Percentiles rank a stretch among this genome's conserved stretches.
These are phyloP conservation scores for Ceratocystis cacaofunesta DNA, from an alignment of 2,329 filamentous ascomycete species.

Conservation along the genomic window DNA sequence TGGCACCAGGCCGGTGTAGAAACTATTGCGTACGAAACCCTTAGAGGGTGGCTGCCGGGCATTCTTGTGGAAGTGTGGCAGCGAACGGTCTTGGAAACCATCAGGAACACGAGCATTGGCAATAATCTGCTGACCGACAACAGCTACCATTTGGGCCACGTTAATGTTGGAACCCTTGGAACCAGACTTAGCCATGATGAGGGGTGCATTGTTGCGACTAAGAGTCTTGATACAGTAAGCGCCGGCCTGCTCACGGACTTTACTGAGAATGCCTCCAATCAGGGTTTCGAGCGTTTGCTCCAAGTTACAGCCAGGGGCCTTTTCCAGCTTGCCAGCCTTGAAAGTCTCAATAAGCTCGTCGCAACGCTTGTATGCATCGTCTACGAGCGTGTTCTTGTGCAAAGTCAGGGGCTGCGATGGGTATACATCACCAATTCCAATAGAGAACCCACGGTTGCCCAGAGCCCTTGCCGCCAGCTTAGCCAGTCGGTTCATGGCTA, in stretches of 20 bases:
- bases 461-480: conserved; percentile 81
- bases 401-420: conserved; percentile 56
- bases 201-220: conserved; percentile 78
- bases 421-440: conserved; percentile 89
- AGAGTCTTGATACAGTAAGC: conserved; percentile 79
- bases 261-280: conserved; percentile 81
- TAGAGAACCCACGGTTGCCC: conserved; percentile 85
- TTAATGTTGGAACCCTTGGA: conserved; percentile 97
- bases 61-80: conserved; percentile 93
- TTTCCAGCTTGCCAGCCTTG: conserved; percentile 66
- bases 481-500: conserved; percentile 85
- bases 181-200: conserved; percentile 94
- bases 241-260: conserved; percentile 82
- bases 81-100: conserved; percentile 86
- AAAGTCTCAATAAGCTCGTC: conserved; percentile 71
- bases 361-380: conserved; percentile 63
- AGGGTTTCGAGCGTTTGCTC: conserved; percentile 82
- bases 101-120: conserved; percentile 82
- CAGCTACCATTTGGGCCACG: conserved; percentile 96
- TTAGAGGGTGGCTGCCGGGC: conserved; percentile 85
- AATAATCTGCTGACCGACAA: conserved; percentile 97
- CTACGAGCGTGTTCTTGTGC: conserved; percentile 62
- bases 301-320: conserved; percentile 77
- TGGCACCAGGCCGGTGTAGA: conserved; percentile 80
- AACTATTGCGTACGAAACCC: conserved; percentile 93